These are phyloP conservation scores for Porpolomopsis calyptriformis DNA, from an alignment of 768 basidiomycete genomes.

Conservation along the genomic window DNA sequence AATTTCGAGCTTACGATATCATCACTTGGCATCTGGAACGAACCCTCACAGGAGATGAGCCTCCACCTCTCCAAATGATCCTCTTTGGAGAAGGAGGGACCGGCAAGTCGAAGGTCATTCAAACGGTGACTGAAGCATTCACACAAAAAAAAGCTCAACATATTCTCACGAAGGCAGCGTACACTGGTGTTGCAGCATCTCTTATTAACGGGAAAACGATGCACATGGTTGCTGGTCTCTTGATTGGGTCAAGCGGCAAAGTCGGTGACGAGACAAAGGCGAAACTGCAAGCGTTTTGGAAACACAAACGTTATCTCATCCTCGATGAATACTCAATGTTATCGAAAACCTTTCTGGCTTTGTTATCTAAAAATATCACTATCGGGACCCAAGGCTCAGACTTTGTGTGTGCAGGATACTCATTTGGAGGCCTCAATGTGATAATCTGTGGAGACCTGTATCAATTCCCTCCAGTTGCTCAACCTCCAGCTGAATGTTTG, in stretches of 20 bases:
- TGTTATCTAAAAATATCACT: no score
- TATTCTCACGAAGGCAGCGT: constrained; percentile 1
- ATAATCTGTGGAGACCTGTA: no score
- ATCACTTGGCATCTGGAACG: constrained; percentile 19
- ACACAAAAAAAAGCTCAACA: background rate
- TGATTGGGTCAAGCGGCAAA: constrained; percentile 12
- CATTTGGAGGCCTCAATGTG: no score
- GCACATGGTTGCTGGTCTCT: constrained; percentile 7
- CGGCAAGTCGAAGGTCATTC: constrained; percentile 27
- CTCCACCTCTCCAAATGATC: constrained; percentile 24
- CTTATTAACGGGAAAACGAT: constrained; percentile 1
- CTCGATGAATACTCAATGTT: no score
- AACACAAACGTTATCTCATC: constrained; percentile 17
- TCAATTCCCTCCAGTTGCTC: no score
- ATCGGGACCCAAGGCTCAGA: no score
- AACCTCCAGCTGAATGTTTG: no score
- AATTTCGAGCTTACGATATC: constrained; percentile 24
- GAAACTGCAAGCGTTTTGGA: no score
- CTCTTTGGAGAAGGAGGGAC: constrained; percentile 23
- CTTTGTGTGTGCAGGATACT: no score
- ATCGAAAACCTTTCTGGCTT: no score
- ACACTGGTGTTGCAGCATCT: constrained; percentile 6
- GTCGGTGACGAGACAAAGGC: constrained; percentile 13
- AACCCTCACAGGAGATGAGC: constrained; percentile 11
- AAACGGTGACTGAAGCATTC: constrained; percentile 5